phyloP scores from a whole-genome alignment of 1,284 basidiomycete species.

The Tilletia indica region DNA sequence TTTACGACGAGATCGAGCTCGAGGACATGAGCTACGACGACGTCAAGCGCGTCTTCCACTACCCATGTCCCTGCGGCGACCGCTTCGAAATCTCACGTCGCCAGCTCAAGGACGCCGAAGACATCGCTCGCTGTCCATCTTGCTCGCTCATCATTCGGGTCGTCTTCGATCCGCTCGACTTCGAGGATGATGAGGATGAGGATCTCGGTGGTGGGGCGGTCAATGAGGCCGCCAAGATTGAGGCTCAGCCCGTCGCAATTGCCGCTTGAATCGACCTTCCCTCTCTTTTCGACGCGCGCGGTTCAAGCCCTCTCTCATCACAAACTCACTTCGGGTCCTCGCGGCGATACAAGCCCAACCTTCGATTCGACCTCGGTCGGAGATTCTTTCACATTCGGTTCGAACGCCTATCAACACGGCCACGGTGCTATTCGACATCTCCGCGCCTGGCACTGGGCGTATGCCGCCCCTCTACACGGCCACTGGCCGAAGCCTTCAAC shows the following conservation, averaged over 20 bases:
- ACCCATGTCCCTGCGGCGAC: slow-evolving; percentile 97
- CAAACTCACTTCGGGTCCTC: too few relatives aligned
- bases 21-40: slow-evolving; percentile 56
- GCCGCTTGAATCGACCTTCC: not conserved
- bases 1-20: slow-evolving; percentile 55
- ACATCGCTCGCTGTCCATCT: slow-evolving; percentile 94
- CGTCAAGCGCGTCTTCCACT: slow-evolving; percentile 66
- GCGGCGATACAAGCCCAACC: too few relatives aligned
- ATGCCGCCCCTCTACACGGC: too few relatives aligned
- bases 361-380: too few relatives aligned
- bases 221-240: not conserved
- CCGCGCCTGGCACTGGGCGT: too few relatives aligned
- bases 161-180: slow-evolving; percentile 82
- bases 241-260: not conserved
- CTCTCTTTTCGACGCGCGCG: too few relatives aligned
- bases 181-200: slow-evolving; percentile 22
- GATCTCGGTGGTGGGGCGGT: not conserved
- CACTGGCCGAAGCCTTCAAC: too few relatives aligned
- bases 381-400: too few relatives aligned
- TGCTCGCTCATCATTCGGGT: slow-evolving; percentile 91
- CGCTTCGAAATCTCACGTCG: slow-evolving; percentile 85
- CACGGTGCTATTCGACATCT: too few relatives aligned
- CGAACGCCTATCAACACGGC: too few relatives aligned
- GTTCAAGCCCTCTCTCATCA: too few relatives aligned
- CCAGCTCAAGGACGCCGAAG: slow-evolving; percentile 86